These are phyloP conservation scores for Candida corydali DNA, from an alignment of 805 yeast genomes.

Conservation along the genomic window DNA sequence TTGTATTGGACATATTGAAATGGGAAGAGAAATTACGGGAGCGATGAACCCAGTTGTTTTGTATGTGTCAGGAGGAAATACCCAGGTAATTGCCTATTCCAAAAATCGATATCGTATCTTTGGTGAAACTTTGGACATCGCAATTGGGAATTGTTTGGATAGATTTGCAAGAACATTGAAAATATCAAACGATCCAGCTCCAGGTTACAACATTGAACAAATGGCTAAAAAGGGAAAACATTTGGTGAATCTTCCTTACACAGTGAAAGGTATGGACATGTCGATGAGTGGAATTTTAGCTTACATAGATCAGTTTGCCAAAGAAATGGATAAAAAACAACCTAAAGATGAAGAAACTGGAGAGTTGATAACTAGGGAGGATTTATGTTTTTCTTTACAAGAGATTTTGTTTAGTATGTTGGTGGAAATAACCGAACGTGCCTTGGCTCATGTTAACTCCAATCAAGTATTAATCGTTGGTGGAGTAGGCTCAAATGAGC, in stretches of 20 bases:
- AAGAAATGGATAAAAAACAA: conserved; percentile 50
- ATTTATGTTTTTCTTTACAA: conserved; percentile 88
- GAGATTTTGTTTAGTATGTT: conserved; percentile 93
- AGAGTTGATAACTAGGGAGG: conserved; percentile 68
- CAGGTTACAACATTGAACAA: conserved; percentile 96
- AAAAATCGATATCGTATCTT: conserved; percentile 93
- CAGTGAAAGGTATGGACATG: conserved; percentile 98
- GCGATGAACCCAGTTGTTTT: conserved; percentile 96
- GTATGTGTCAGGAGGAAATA: conserved; percentile 97
- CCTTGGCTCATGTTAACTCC: conserved; percentile 94
- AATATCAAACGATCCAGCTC: conserved; percentile 91
- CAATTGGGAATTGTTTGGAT: conserved; percentile 95
- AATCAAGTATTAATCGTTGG: conserved; percentile 92
- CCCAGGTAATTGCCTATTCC: conserved; percentile 96
- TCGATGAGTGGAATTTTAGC: conserved; percentile 96
- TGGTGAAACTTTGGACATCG: conserved; percentile 98
- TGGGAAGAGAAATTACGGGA: conserved; percentile 99
- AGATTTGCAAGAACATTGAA: conserved; percentile 88
- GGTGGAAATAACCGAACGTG: conserved; percentile 96
- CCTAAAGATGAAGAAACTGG: conserved; percentile 39
- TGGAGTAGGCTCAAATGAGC: conserved; percentile 94
- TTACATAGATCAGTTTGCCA: conserved; percentile 74
- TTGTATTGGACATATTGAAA: conserved; percentile 97
- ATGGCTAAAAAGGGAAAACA: conserved; percentile 69
- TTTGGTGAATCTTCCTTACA: conserved; percentile 80